Conservation (phyloP, 148 eudicot genomes). For the Polygonum maritimum region DNA sequence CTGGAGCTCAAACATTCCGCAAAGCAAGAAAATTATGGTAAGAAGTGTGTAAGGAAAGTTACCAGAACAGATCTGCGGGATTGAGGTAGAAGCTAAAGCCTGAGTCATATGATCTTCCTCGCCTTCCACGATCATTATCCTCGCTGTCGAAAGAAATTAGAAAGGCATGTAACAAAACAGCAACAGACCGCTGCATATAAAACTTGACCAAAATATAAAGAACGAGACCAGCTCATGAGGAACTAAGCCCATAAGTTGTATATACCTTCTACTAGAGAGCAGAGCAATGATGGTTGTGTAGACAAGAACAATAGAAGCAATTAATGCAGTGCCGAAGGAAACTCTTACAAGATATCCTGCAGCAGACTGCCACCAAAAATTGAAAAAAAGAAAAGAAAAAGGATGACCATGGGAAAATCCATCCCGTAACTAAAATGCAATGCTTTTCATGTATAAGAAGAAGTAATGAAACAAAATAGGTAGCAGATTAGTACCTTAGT, state of each 20-base stretch:
- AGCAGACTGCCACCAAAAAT: constrained; percentile 49
- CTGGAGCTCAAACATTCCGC: neutral
- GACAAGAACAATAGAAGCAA: constrained; percentile 89
- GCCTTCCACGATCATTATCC: constrained; percentile 66
- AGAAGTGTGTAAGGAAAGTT: constrained; percentile 10
- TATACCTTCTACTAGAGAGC: constrained; percentile 71
- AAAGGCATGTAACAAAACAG: neutral
- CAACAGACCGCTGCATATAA: neutral
- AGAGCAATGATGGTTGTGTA: constrained; percentile 77
- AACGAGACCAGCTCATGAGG: neutral
- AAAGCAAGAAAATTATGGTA: neutral
- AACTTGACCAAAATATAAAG: neutral
- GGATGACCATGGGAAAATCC: neutral
- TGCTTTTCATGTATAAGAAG: neutral
- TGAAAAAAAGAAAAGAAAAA: neutral
- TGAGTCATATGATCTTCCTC: constrained; percentile 55
- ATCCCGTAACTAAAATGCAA: neutral
- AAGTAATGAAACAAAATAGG: neutral
- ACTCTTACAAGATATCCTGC: constrained; percentile 84
- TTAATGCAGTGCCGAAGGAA: constrained; percentile 84
- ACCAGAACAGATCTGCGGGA: constrained; percentile 80
- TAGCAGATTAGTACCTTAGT: constrained; percentile 47
- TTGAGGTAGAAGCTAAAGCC: constrained; percentile 47
- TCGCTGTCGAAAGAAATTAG: constrained; percentile 35
- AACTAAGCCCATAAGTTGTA: neutral